Evolutionary conservation across 2,329 filamentous ascomycete genomes (phyloP), one percentile per base, ranked within the genome.

Genomic region (Fusarium armeniacum): DNA sequence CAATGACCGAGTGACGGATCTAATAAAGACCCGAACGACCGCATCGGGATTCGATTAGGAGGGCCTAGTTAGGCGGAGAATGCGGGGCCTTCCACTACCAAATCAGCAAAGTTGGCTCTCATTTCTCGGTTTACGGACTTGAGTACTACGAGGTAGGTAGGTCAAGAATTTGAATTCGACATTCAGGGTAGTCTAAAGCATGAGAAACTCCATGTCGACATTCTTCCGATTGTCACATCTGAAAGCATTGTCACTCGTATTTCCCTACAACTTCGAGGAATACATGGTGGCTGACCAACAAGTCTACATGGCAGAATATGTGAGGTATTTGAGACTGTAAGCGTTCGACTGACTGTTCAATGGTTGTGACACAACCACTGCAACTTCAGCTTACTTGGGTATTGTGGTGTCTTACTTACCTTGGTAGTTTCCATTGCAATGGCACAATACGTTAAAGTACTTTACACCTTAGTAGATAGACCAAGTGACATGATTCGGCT

Each of bases 31-130:
- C 60, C 45, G 32, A 35, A 26, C 36, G 12, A 20, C 66, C 57
- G 63, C 55, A 61, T 67, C 45, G 41, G 63, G 40, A 36, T 60
- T 49, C 32, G 46, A 51, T 13, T 24, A 38, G 24, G 20, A 38
- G 32, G 47, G 22, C 22, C 24, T n/a, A 26, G 6, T 9, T 26
- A 13, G 13, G 43, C 35, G 43, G 57, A 46, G 35, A 67, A 63
- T 64, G 67, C 51, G 62, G 67, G 49, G 50, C 35, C 50, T 22
- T 36, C 15, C 41, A 18, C 41, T 44, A 44, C 18, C 22, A 44
- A 40, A 28, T 15, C 47, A 32, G n/a, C 44, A 38, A 46, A 46
- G 22, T 24, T 40, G 13, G 30, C 18, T 49, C 40, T 33, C n/a
- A 22, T 50, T 51, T n/a, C 49, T 51, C 33, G 13, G 33, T 40